These are phyloP conservation scores for Gnaphalium uliginosum DNA, from an alignment of 129 eudicot genomes.

Conservation along the genomic window DNA sequence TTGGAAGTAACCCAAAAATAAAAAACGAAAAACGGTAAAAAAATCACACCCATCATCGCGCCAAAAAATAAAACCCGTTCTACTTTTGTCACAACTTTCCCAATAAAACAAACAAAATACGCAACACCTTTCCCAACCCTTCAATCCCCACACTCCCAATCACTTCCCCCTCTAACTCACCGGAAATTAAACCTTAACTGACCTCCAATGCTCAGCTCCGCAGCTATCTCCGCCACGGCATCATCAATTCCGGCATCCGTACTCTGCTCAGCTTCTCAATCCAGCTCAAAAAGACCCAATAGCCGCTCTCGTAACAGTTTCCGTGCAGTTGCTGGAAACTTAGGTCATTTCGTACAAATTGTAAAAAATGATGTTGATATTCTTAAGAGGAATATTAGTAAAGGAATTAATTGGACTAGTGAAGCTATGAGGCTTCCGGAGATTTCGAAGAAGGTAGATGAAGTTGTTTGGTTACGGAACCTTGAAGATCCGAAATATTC, in stretches of 20 bases:
- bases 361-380: slow-evolving; percentile 69
- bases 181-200: not conserved
- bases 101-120: slow-evolving; percentile 18
- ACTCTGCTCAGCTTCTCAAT: slow-evolving; percentile 25
- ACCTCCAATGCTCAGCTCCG: slow-evolving; percentile 29
- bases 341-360: slow-evolving; percentile 52
- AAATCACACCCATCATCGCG: too few relatives aligned
- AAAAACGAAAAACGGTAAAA: too few relatives aligned
- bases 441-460: slow-evolving; percentile 65
- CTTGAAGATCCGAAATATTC: slow-evolving; percentile 56
- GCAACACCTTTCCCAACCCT: slow-evolving; percentile 30
- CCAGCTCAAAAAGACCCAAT: slow-evolving; percentile 26
- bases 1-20: too few relatives aligned
- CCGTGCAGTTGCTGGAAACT: slow-evolving; percentile 44
- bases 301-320: slow-evolving; percentile 23
- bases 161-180: slow-evolving; percentile 13
- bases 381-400: slow-evolving; percentile 46
- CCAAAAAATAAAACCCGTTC: not conserved
- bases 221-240: slow-evolving; percentile 35
- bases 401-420: slow-evolving; percentile 71
- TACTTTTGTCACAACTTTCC: not conserved
- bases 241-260: slow-evolving; percentile 44
- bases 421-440: slow-evolving; percentile 54
- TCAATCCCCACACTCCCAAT: slow-evolving; percentile 8
- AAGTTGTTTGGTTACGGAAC: slow-evolving; percentile 72